A percentile compares a stretch with the other conserved stretches of the same genome.
phyloP scores from a whole-genome alignment of 805 yeast species.

The Teunomyces tritomae region DNA sequence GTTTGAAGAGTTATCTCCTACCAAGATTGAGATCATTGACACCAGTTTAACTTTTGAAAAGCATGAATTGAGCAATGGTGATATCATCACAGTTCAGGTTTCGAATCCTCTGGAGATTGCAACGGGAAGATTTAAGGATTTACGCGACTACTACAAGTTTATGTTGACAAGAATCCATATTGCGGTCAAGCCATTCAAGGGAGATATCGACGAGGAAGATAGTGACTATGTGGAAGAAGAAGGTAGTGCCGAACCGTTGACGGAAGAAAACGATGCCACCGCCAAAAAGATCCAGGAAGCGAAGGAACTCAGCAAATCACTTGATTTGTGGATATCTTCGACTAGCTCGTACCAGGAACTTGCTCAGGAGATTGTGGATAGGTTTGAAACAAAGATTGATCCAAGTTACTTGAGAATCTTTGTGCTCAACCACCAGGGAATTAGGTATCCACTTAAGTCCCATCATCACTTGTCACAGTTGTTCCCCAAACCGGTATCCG shows the following conservation, averaged over 20 bases:
- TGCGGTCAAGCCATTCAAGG: conserved; percentile 44
- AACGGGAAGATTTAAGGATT: conserved; percentile 18
- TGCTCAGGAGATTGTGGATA: conserved; percentile 56
- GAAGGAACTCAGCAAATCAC: conserved; percentile 22
- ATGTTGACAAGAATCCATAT: conserved; percentile 62
- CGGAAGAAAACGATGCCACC: conserved; percentile 11
- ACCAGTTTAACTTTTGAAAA: conserved; percentile 45
- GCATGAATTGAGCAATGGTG: conserved; percentile 65
- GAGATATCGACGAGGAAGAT: conserved; percentile 48
- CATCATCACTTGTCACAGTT: conserved; percentile 36
- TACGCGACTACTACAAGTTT: conserved; percentile 50
- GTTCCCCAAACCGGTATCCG: conserved; percentile 43
- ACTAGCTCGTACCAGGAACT: conserved; percentile 57
- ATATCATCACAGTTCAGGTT: conserved; percentile 48
- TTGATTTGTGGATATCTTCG: conserved; percentile 70
- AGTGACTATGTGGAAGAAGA: conserved; percentile 39
- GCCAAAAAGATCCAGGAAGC: conserved; percentile 17
- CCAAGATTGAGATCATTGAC: conserved; percentile 46
- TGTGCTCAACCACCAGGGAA: conserved; percentile 57
- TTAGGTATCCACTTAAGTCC: conserved; percentile 46
- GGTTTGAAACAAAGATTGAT: conserved; percentile 45
- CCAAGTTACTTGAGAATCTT: conserved; percentile 65
- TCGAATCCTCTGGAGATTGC: conserved; percentile 21
- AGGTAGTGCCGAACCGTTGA: not conserved
- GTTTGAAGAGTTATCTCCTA: conserved; percentile 62